These are phyloP conservation scores for Salix koriyanagi DNA, from an alignment of 345 rosid genomes.

Conservation along the genomic window DNA sequence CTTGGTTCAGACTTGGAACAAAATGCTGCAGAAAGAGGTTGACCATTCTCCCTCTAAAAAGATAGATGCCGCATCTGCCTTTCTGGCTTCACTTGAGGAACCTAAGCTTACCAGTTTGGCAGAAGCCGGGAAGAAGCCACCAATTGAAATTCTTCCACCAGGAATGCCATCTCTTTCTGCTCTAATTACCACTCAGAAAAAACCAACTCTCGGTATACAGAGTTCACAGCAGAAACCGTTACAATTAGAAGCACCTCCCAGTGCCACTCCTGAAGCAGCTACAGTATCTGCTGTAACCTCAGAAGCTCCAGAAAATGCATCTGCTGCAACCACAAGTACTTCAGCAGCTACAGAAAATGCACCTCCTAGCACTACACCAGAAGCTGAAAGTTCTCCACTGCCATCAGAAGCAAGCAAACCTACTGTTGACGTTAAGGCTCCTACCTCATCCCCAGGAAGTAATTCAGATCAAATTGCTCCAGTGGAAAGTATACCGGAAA, in stretches of 20 bases:
- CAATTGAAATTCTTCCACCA: constrained; percentile 87
- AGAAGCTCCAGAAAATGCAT: constrained; percentile 16
- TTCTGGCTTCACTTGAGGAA: constrained; percentile 85
- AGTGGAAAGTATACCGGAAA: constrained; percentile 24
- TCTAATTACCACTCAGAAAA: constrained; percentile 65
- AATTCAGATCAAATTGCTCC: constrained; percentile 28
- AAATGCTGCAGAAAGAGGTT: constrained; percentile 77
- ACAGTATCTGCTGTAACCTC: constrained; percentile 17
- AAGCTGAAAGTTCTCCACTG: constrained; percentile 18
- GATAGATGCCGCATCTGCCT: constrained; percentile 91
- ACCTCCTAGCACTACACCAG: constrained; percentile 12
- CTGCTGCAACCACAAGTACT: constrained; percentile 27
- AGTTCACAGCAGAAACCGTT: constrained; percentile 55
- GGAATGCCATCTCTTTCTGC: constrained; percentile 87
- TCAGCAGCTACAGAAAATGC: constrained; percentile 14
- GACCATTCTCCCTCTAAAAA: constrained; percentile 66
- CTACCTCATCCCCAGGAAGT: constrained; percentile 24
- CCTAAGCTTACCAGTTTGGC: constrained; percentile 82
- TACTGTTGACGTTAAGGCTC: constrained; percentile 35
- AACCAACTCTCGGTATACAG: constrained; percentile 42
- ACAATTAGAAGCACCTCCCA: constrained; percentile 56
- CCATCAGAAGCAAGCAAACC: constrained; percentile 35
- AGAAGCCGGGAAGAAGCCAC: constrained; percentile 77
- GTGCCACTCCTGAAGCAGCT: constrained; percentile 27
- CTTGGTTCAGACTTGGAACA: constrained; percentile 89